Base-by-base conservation (phyloP, 1,139 yeast genomes). In the Candida labiduridarum region DNA sequence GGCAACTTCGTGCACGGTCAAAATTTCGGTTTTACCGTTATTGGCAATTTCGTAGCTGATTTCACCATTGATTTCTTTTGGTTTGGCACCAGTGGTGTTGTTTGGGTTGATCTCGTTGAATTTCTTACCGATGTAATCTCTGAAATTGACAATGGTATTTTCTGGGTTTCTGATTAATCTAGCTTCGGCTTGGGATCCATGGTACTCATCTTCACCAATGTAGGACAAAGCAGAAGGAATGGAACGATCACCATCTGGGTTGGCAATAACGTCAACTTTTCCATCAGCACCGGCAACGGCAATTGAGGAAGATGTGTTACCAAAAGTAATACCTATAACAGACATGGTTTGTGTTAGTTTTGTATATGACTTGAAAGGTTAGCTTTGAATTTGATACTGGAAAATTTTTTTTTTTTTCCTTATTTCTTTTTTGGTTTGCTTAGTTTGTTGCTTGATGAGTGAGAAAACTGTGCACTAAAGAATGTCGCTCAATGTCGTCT, bases 181-280 rank as follows among this genome's bases (percentile, higher is more conserved):
- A 53, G 91, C 89, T 63, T 86, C 76, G 54, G 99, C 99, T 77
- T 95, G 98, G 57, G 90, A 87, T 54, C 99, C 99, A 68, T 94
- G 97, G 75, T 89, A 94, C 76, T 94, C 99, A 68, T 94, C 98
- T 50, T 82, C 86, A 56, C 96, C 97, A 55, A 91, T 91, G 69
- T 92, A 94, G 14, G 98, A 86, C 57, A 94, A 79, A 51, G 89
- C 89, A 22, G 98, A 88, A 56, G 98, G 97, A 66, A 94, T 94
- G 55, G 95, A 82, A 76, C 99, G 91, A 74, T 95, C 99, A 69
- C 99, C 99, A 67, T 94, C 99, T 61, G 96, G 97, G 82, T 94
- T 94, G 61, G 99, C 99, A 69, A 94, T 94, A 58, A 94, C 96
- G 66, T 94, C 97, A 54, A 91, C 96, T 69, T 88, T 89, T 52